phyloP scores from a whole-genome alignment of 1,284 basidiomycete genomes.

The Polyporus tsugae region DNA sequence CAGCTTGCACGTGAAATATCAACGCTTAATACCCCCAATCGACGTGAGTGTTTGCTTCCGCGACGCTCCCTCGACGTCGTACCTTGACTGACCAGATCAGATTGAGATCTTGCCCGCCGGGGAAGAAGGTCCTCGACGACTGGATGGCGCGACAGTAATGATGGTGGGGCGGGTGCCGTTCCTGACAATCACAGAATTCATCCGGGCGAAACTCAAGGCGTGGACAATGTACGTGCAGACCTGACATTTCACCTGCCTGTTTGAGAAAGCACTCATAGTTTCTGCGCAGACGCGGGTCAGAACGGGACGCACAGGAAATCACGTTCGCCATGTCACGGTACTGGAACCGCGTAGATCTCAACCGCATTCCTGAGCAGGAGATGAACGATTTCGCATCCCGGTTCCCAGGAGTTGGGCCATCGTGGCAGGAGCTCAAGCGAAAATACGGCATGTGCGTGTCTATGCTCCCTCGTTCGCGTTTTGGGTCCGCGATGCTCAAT shows the following conservation, averaged over 20 bases:
- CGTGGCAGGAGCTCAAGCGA: slow-evolving; percentile 73
- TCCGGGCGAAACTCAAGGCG: slow-evolving; percentile 78
- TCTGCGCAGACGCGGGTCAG: slow-evolving; percentile 61
- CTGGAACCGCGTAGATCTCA: slow-evolving; percentile 82
- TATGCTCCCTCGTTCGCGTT: slow-evolving; percentile 2
- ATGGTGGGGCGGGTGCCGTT: slow-evolving; percentile 74
- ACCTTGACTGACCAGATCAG: slow-evolving; percentile 46
- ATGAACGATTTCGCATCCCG: slow-evolving; percentile 75
- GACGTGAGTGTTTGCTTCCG: slow-evolving; percentile 41
- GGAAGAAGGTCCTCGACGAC: slow-evolving; percentile 77
- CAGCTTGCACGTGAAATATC: slow-evolving; percentile 49
- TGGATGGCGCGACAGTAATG: slow-evolving; percentile 72
- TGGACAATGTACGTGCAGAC: slow-evolving; percentile 72
- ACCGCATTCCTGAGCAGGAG: slow-evolving; percentile 81
- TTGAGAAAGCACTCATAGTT: slow-evolving; percentile 15
- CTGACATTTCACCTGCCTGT: slow-evolving; percentile 22
- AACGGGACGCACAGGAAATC: slow-evolving; percentile 78
- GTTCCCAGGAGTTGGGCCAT: slow-evolving; percentile 62
- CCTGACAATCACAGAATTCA: slow-evolving; percentile 79
- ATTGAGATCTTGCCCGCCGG: slow-evolving; percentile 84
- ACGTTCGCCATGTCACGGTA: slow-evolving; percentile 69
- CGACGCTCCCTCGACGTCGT: slow-evolving; percentile 1
- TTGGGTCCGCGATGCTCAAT: slow-evolving; percentile 12
- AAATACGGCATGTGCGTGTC: slow-evolving; percentile 63
- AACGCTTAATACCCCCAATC: slow-evolving; percentile 46